Evolutionary conservation across 2,329 filamentous ascomycete genomes (phyloP), one percentile per base, ranked within the genome.

Genomic region (Cylindrodendrum hubeiense): DNA sequence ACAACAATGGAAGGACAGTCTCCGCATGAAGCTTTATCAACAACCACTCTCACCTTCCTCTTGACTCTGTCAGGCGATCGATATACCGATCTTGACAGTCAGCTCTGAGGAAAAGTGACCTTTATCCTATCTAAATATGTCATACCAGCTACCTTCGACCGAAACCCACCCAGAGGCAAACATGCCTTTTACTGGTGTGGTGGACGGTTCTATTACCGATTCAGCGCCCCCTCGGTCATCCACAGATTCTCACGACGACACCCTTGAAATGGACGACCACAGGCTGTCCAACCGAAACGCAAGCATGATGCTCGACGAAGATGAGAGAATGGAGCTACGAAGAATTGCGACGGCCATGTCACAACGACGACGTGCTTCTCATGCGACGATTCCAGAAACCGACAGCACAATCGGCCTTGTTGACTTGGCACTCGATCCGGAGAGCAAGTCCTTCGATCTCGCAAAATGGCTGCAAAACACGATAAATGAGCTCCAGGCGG

Each of bases 401-500:
- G 66, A 71, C 30, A 28, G 21, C 44, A 28, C 44, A 4, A n/a
- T 39, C 37, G 37, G 37, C 4, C 37, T 39, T 7, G 37, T 39
- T n/a, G 78, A 83, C 53, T 72, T 78, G 0, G 68, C 71, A 5
- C 60, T 82, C 4, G 74, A 83, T 55, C 81, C 81, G 1, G 67
- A 74, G 10, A 77, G 75, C 66, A 67, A 73, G 12, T 66, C 73
- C 34, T 84, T 84, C 49, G 79, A 82, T 56, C 70, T 82, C 12
- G 67, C 73, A 7, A 79, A 78, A 65, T 84, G 81, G 81, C 69
- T 82, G 4, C 76, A 74, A 22, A 63, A 69, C 28, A 78, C 82
- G 58, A 75, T 83, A 15, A 61, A 69, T 1, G 71, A 79, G 51
- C 75, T 89, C 46, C 83, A 88, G 50, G 82, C 83, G 24, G 86